phyloP scores from a whole-genome alignment of 176 grass and related monocot genomes.

The Tillandsia leiboldiana region DNA sequence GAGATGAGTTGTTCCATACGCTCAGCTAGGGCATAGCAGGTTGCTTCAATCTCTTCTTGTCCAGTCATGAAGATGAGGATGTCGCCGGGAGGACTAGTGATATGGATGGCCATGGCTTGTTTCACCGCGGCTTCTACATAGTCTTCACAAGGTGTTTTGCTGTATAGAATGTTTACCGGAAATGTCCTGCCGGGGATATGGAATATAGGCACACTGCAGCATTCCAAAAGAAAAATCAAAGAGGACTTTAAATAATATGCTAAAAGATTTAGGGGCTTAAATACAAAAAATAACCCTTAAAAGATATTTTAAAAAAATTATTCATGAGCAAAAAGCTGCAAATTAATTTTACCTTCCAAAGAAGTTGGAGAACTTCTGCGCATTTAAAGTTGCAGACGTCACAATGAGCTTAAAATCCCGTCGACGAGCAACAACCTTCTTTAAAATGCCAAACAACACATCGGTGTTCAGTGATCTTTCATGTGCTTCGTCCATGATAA shows the following conservation, averaged over 20 bases:
- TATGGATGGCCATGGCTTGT: slow-evolving; percentile 92
- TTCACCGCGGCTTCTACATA: slow-evolving; percentile 98
- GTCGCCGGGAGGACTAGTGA: slow-evolving; percentile 77
- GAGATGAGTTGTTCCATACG: slow-evolving; percentile 84
- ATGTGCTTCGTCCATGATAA: slow-evolving; percentile 99
- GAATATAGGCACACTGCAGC: slow-evolving; percentile 65
- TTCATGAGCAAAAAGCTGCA: slow-evolving; percentile 2
- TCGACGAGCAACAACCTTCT: slow-evolving; percentile 70
- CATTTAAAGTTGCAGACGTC: slow-evolving; percentile 91
- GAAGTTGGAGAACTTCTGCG: slow-evolving; percentile 93
- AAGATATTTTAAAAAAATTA: neutral
- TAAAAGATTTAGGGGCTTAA: neutral
- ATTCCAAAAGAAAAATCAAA: slow-evolving; percentile 10
- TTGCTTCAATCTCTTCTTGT: slow-evolving; percentile 95
- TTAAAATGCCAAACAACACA: slow-evolving; percentile 86
- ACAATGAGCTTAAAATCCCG: slow-evolving; percentile 74
- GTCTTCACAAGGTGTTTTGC: slow-evolving; percentile 97
- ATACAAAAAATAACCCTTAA: neutral
- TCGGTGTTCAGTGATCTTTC: slow-evolving; percentile 83
- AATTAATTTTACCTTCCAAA: slow-evolving; percentile 69
- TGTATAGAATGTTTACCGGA: slow-evolving; percentile 80
- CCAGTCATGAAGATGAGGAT: slow-evolving; percentile 98
- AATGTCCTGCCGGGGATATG: slow-evolving; percentile 91
- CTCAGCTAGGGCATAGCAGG: slow-evolving; percentile 88
- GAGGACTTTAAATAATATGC: neutral